Conservation (phyloP, 1,284 basidiomycete species). For the Microbotryomycetes sp. region DNA sequence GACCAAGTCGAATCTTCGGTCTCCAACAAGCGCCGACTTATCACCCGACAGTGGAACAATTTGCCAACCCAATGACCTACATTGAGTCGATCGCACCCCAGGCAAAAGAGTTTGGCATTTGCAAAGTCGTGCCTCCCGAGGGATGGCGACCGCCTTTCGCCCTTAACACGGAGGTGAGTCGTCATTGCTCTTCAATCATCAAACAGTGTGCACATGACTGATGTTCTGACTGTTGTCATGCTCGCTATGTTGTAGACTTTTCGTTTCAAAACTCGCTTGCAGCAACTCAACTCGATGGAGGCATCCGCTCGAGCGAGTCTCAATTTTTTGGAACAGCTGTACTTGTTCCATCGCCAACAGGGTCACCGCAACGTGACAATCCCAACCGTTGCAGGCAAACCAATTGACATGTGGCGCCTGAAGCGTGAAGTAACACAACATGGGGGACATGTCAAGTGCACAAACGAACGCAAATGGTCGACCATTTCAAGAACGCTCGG, state of each 20-base stretch:
- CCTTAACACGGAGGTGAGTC: slow-evolving; percentile 79
- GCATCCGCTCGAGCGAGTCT: slow-evolving; percentile 92
- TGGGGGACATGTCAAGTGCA: slow-evolving; percentile 67
- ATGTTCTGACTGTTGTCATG: neutral
- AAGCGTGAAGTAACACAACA: slow-evolving; percentile 68
- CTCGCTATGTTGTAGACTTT: slow-evolving; percentile 54
- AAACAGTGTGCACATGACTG: neutral
- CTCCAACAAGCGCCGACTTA: slow-evolving; percentile 85
- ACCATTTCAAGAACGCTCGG: slow-evolving; percentile 34
- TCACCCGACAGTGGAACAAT: slow-evolving; percentile 82
- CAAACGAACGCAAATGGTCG: slow-evolving; percentile 33
- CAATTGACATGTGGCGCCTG: slow-evolving; percentile 86
- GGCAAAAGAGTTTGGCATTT: slow-evolving; percentile 78
- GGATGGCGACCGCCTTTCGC: slow-evolving; percentile 96
- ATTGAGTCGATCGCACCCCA: slow-evolving; percentile 68
- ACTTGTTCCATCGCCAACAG: slow-evolving; percentile 50
- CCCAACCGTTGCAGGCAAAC: slow-evolving; percentile 84
- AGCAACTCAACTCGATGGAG: slow-evolving; percentile 93
- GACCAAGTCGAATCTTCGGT: slow-evolving; percentile 55
- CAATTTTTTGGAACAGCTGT: slow-evolving; percentile 95
- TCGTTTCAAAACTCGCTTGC: slow-evolving; percentile 90
- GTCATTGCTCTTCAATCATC: slow-evolving; percentile 11
- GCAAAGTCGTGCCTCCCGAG: slow-evolving; percentile 89
- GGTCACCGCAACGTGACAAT: slow-evolving; percentile 75
- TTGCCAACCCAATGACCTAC: slow-evolving; percentile 91